Evolutionary conservation across 2,329 filamentous ascomycete genomes (phyloP), one percentile per base, ranked within the genome.

Genomic region (Dissoconium aciculare): DNA sequence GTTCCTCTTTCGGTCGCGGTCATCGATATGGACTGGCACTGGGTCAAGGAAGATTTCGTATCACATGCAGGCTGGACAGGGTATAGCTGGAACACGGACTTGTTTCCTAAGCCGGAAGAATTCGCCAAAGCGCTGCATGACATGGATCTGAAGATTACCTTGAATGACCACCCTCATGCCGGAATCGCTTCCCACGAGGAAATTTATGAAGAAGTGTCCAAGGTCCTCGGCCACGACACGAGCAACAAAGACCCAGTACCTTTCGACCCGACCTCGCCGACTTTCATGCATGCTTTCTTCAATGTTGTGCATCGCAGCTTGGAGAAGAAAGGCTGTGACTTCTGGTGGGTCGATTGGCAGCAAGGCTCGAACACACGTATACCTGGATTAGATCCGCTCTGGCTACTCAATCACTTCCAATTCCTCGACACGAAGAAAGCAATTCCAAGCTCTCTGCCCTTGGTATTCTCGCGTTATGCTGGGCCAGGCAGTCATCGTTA

Each of bases 291-390:
- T 17, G 70, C 69, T 0, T 75, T 69, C 41, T 63, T 74, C 26
- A 59, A 65, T 28, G 60, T 73, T 2, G 56, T 76, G 4, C 67
- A 74, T 34, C 58, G 63, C 9, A 53, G 58, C 10, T 55, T 74
- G 15, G 71, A 76, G 37, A 55, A 63, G 1, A 54, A 67, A 5
- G 71, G 67, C 1, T 59, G 64, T 13, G 71, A 76, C 43, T 74
- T 77, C 34, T 74, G 70, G 69, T 77, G 72, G 72, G 60, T 75
- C 15, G 72, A 77, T 46, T 77, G 71, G 71, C 72, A 77, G 47
- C 72, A 76, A 47, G 72, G 72, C 1, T 52, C 57, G 2, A 55
- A 60, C 33, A 69, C 69, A 2, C 58, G 60, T 17, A 58, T 74
- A 4, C 63, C 61, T 0, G 69, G 69, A 2, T 54, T 76, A 3